Percentiles rank a stretch among this genome's conserved stretches.
These are phyloP conservation scores for Planoprotostelium fungivorum DNA, from an alignment of 78 protist genomes.

Conservation along the genomic window DNA sequence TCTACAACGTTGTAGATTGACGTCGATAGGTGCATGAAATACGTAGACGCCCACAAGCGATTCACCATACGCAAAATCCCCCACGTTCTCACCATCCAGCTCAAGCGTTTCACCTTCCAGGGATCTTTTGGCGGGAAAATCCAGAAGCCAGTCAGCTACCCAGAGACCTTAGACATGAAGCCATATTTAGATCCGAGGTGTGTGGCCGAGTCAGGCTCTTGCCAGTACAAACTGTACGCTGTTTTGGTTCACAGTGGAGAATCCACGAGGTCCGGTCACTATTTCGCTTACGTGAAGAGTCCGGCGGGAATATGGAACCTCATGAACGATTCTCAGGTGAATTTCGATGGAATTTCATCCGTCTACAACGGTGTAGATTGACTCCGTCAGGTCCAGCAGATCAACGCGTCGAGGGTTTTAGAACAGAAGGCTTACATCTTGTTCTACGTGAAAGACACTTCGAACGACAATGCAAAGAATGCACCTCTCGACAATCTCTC, in stretches of 20 bases:
- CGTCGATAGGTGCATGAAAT: constrained; percentile 31
- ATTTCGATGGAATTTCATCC: neutral
- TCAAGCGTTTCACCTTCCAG: constrained; percentile 50
- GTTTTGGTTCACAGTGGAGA: constrained; percentile 87
- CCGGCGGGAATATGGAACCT: constrained; percentile 45
- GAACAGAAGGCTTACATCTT: constrained; percentile 57
- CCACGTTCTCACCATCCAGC: constrained; percentile 51
- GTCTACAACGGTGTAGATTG: too few relatives aligned
- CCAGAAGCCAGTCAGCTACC: constrained; percentile 33
- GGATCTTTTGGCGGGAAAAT: constrained; percentile 48
- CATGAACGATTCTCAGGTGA: constrained; percentile 24
- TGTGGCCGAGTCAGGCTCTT: neutral
- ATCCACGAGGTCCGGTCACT: constrained; percentile 80
- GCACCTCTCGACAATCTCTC: neutral
- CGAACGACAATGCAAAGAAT: neutral
- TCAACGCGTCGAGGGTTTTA: constrained; percentile 24
- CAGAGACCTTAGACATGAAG: constrained; percentile 16
- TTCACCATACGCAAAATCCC: constrained; percentile 46
- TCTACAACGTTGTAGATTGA: neutral
- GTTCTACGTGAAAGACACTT: constrained; percentile 33
- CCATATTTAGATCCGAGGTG: constrained; percentile 15
- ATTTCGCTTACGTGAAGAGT: constrained; percentile 58
- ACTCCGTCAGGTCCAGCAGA: constrained; percentile 27
- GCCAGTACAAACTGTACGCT: constrained; percentile 66
- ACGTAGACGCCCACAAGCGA: constrained; percentile 40